A percentile compares a stretch with the other conserved stretches of the same genome.
Conservation (phyloP, 305 asterid species). For the Euphrasia arctica region DNA sequence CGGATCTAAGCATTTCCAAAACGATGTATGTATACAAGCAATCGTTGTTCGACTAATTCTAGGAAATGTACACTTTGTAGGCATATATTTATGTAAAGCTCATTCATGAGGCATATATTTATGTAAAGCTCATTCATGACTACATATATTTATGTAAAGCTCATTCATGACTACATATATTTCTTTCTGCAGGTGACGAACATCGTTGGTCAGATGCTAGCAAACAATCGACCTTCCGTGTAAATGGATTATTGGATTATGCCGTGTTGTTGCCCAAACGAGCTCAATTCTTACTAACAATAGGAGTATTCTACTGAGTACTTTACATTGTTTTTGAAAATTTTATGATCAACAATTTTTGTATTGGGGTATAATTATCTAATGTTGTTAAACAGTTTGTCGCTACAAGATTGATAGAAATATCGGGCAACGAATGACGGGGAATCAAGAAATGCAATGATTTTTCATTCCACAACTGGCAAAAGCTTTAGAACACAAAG, state of each 20-base stretch:
- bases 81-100: neutral
- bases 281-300: slow-evolving; percentile 19
- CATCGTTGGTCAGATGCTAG: slow-evolving; percentile 80
- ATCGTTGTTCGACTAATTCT: neutral
- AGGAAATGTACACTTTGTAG: neutral
- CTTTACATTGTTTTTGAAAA: neutral
- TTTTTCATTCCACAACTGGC: slow-evolving; percentile 29
- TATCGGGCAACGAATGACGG: too few species aligned
- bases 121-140: slow-evolving; percentile 11
- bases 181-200: slow-evolving; percentile 62
- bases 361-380: slow-evolving; percentile 4
- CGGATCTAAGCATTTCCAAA: too few species aligned
- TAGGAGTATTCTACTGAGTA: too few species aligned
- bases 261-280: slow-evolving; percentile 19
- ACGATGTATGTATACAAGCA: neutral
- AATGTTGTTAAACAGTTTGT: neutral
- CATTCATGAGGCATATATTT: neutral
- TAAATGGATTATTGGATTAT: slow-evolving; percentile 23
- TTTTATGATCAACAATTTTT: neutral
- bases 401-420: too few species aligned
- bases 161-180: slow-evolving; percentile 16
- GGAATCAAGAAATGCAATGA: slow-evolving; percentile 15
- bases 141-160: neutral
- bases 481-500: slow-evolving; percentile 14
- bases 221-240: slow-evolving; percentile 56